phyloP scores from a whole-genome alignment of 106 monocot species.

The Ottelia alismoides region DNA sequence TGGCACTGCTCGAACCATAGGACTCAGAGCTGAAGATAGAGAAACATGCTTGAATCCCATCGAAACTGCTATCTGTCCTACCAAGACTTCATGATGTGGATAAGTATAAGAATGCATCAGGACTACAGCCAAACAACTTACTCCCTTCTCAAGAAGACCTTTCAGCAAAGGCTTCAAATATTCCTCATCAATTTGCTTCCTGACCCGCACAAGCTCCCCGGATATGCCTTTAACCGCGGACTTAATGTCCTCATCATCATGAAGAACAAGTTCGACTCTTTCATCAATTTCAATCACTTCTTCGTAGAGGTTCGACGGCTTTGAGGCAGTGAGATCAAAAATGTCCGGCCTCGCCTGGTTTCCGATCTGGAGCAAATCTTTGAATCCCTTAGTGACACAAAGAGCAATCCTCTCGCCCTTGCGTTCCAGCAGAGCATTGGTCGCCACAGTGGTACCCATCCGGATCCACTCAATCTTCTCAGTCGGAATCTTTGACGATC shows the following conservation, averaged over 20 bases:
- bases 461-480: slow-evolving; percentile 89
- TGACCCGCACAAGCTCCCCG: slow-evolving; percentile 59
- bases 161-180: slow-evolving; percentile 40
- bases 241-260: slow-evolving; percentile 16
- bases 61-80: slow-evolving; percentile 48
- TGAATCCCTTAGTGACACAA: slow-evolving; percentile 78
- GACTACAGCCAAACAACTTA: slow-evolving; percentile 79
- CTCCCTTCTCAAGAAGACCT: slow-evolving; percentile 69
- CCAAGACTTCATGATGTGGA: slow-evolving; percentile 61
- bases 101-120: slow-evolving; percentile 95
- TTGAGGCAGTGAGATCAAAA: slow-evolving; percentile 77
- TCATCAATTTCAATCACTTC: slow-evolving; percentile 91
- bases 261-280: slow-evolving; percentile 63
- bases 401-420: slow-evolving; percentile 92
- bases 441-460: slow-evolving; percentile 97
- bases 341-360: slow-evolving; percentile 90
- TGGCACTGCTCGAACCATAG: slow-evolving; percentile 92
- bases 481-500: slow-evolving; percentile 83
- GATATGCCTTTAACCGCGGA: slow-evolving; percentile 54
- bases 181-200: slow-evolving; percentile 56
- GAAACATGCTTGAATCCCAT: slow-evolving; percentile 91
- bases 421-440: slow-evolving; percentile 90
- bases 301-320: slow-evolving; percentile 87
- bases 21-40: slow-evolving; percentile 79
- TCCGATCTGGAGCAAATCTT: slow-evolving; percentile 88